These are phyloP conservation scores for Salpingoeca rosetta DNA, from an alignment of 78 protist species.

Conservation along the genomic window DNA sequence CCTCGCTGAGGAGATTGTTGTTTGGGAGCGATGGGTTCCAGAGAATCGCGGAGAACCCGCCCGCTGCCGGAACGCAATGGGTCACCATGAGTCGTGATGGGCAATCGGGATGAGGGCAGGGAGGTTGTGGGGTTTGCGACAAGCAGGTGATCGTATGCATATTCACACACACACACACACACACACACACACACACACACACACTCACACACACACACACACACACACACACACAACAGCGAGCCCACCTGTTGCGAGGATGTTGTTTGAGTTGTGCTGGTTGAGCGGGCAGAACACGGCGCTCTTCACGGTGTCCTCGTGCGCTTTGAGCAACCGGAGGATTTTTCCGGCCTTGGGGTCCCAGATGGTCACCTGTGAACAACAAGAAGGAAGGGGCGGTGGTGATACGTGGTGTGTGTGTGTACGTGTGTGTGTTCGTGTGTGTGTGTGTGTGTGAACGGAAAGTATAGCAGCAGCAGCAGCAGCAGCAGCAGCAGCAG, in stretches of 20 bases:
- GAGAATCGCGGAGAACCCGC: neutral
- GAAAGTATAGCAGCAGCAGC: too few relatives aligned
- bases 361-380: neutral
- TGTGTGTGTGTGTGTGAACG: too few relatives aligned
- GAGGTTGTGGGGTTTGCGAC: neutral
- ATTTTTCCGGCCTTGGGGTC: neutral
- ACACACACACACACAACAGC: neutral
- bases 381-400: neutral
- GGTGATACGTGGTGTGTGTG: neutral
- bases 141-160: too few relatives aligned
- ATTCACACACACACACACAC: too few relatives aligned
- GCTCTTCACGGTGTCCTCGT: neutral
- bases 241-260: neutral
- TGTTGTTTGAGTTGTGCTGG: neutral
- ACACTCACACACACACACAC: too few relatives aligned
- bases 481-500: too few relatives aligned
- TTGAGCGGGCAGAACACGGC: neutral
- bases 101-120: neutral
- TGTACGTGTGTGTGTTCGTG: neutral
- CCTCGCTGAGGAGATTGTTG: neutral
- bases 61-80: neutral
- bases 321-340: neutral
- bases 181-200: too few relatives aligned
- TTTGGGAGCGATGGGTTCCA: neutral
- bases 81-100: neutral